These are phyloP conservation scores for Dryadomyces quercus-mongolicae DNA, from an alignment of 2,329 filamentous ascomycete genomes.

Conservation along the genomic window DNA sequence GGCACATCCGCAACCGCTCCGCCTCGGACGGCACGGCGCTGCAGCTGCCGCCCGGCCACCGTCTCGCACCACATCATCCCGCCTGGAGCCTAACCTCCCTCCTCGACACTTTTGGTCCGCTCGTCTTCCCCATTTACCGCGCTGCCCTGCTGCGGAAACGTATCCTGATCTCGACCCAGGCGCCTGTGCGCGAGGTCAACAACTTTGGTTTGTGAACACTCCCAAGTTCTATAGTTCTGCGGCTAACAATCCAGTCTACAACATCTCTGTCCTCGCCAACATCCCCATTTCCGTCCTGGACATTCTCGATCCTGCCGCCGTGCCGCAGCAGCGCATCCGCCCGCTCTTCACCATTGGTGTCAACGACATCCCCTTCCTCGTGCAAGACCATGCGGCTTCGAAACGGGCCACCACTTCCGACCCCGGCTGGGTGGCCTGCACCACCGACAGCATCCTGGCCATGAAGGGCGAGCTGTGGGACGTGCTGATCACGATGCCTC, in stretches of 20 bases:
- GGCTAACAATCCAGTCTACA: constrained; percentile 57
- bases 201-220: constrained; percentile 59
- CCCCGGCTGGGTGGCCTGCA: constrained; percentile 83
- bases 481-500: constrained; percentile 72
- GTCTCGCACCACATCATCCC: constrained; percentile 68
- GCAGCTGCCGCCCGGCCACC: constrained; percentile 47
- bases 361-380: constrained; percentile 75
- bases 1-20: constrained; percentile 42
- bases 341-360: constrained; percentile 91
- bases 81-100: constrained; percentile 70
- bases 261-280: constrained; percentile 84
- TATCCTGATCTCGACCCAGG: constrained; percentile 74
- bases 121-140: constrained; percentile 84
- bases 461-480: constrained; percentile 85
- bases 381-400: constrained; percentile 42
- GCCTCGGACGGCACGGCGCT: constrained; percentile 49
- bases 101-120: constrained; percentile 73
- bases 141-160: constrained; percentile 77
- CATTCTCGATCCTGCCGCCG: constrained; percentile 45
- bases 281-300: constrained; percentile 65
- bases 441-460: constrained; percentile 83
- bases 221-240: no score
- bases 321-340: constrained; percentile 53
- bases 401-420: constrained; percentile 25
- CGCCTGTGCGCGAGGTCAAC: constrained; percentile 75